Percentiles rank a stretch among this genome's conserved stretches.
phyloP scores from a whole-genome alignment of 768 basidiomycete genomes.

The Tephrocybe sp. region DNA sequence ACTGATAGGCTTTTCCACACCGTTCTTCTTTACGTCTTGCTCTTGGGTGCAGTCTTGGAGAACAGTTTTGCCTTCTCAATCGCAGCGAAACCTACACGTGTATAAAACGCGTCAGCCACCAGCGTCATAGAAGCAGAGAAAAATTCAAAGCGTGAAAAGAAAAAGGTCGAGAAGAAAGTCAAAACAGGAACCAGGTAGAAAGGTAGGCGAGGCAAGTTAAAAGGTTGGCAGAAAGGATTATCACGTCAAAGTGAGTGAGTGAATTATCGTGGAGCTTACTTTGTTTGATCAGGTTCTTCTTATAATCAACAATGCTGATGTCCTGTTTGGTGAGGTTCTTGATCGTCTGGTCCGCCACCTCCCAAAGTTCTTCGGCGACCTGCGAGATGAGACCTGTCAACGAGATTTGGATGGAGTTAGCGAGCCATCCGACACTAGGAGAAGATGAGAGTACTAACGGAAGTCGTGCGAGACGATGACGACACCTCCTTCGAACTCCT shows the following conservation, averaged over 20 bases:
- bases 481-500: conserved; percentile 95
- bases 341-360: conserved; percentile 93
- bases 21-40: conserved; percentile 49
- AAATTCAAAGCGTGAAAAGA: not conserved
- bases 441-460: conserved; percentile 53
- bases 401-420: not conserved
- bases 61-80: conserved; percentile 94
- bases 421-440: not conserved
- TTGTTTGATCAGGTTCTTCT: conserved; percentile 78
- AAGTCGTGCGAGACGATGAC: conserved; percentile 99
- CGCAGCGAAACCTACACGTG: conserved; percentile 63
- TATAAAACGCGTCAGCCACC: conserved; percentile 8
- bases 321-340: conserved; percentile 88
- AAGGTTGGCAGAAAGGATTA: not conserved
- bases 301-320: conserved; percentile 92
- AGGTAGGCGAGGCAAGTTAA: not conserved
- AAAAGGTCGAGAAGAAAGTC: not conserved
- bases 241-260: not conserved
- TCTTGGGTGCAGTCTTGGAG: conserved; percentile 75
- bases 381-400: conserved; percentile 85
- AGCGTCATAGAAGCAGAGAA: not conserved
- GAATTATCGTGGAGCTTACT: conserved; percentile 43
- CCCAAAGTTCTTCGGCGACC: conserved; percentile 99
- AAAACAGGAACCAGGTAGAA: not conserved
- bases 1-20: not conserved